Conservation (phyloP, 345 rosid genomes). For the Heritiera littoralis region DNA sequence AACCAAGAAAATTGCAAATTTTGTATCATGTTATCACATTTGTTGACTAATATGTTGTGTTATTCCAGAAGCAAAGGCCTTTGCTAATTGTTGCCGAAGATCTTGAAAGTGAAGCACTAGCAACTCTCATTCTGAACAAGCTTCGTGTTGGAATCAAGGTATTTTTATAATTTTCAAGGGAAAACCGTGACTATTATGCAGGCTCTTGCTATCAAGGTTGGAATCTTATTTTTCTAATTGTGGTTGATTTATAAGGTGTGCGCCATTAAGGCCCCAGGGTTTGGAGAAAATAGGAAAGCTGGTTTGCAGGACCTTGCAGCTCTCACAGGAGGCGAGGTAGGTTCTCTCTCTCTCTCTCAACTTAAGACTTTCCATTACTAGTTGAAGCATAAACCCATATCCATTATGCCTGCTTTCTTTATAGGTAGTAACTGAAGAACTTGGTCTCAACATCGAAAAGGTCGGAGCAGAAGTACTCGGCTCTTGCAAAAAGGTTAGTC, state of each 20-base stretch:
- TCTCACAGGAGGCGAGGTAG: slow-evolving; percentile 49
- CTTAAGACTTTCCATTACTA: not conserved
- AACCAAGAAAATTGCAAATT: not conserved
- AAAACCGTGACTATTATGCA: not conserved
- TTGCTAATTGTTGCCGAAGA: slow-evolving; percentile 53
- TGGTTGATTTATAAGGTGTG: slow-evolving; percentile 51
- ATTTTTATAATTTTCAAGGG: not conserved
- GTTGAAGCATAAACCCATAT: not conserved
- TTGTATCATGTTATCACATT: not conserved
- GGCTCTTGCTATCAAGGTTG: not conserved
- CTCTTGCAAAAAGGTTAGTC: slow-evolving; percentile 16
- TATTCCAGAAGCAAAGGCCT: slow-evolving; percentile 47
- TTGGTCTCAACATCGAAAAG: slow-evolving; percentile 12
- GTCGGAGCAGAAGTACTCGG: slow-evolving; percentile 19
- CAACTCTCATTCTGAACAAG: slow-evolving; percentile 51
- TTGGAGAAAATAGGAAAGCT: slow-evolving; percentile 55
- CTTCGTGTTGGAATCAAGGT: slow-evolving; percentile 89
- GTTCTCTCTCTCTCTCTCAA: not conserved
- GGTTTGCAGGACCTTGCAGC: slow-evolving; percentile 47
- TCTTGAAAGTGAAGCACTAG: slow-evolving; percentile 51
- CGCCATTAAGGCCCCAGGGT: slow-evolving; percentile 55
- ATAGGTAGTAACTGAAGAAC: slow-evolving; percentile 19
- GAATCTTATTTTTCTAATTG: not conserved
- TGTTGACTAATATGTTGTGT: not conserved
- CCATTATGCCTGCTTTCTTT: not conserved